These are phyloP conservation scores for Alternaria sp. DNA, from an alignment of 2,329 filamentous ascomycete genomes.

Conservation along the genomic window DNA sequence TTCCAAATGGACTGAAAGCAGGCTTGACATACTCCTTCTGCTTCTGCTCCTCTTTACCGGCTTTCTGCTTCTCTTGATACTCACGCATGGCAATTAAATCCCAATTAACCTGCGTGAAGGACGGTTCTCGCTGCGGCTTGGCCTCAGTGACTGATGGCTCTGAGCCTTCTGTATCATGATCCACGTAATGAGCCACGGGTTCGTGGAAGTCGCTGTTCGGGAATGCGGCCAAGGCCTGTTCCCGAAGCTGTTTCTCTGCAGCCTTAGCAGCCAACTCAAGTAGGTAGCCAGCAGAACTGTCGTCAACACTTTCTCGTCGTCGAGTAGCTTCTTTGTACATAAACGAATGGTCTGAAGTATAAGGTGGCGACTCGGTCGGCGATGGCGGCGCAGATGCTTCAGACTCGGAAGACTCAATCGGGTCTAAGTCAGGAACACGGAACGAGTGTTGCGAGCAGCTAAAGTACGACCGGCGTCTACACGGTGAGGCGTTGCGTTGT, in stretches of 20 bases:
- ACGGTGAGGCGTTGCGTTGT: slow-evolving; percentile 41
- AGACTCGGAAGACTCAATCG: slow-evolving; percentile 67
- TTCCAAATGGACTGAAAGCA: slow-evolving; percentile 47
- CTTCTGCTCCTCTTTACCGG: slow-evolving; percentile 31
- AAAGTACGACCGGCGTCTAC: slow-evolving; percentile 43
- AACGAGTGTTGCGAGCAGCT: slow-evolving; percentile 61
- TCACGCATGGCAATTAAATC: slow-evolving; percentile 82
- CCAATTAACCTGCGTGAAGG: slow-evolving; percentile 70
- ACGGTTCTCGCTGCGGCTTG: slow-evolving; percentile 62
- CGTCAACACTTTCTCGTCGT: slow-evolving; percentile 71
- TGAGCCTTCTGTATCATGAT: slow-evolving; percentile 60
- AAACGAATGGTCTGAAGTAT: slow-evolving; percentile 56
- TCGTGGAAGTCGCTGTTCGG: slow-evolving; percentile 73
- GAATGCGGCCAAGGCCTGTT: slow-evolving; percentile 77
- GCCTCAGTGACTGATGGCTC: slow-evolving; percentile 25
- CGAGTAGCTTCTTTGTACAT: slow-evolving; percentile 62
- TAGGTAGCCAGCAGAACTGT: slow-evolving; percentile 76
- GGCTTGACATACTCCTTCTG: slow-evolving; percentile 24
- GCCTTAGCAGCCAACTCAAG: slow-evolving; percentile 80
- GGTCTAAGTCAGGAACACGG: slow-evolving; percentile 65
- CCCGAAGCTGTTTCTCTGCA: slow-evolving; percentile 79
- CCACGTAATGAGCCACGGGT: slow-evolving; percentile 74
- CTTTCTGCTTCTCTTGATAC: slow-evolving; percentile 69
- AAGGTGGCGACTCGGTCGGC: slow-evolving; percentile 54
- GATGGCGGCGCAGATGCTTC: slow-evolving; percentile 57